Conservation (phyloP, 164 flowering plant genomes). For the Warburgia ugandensis region DNA sequence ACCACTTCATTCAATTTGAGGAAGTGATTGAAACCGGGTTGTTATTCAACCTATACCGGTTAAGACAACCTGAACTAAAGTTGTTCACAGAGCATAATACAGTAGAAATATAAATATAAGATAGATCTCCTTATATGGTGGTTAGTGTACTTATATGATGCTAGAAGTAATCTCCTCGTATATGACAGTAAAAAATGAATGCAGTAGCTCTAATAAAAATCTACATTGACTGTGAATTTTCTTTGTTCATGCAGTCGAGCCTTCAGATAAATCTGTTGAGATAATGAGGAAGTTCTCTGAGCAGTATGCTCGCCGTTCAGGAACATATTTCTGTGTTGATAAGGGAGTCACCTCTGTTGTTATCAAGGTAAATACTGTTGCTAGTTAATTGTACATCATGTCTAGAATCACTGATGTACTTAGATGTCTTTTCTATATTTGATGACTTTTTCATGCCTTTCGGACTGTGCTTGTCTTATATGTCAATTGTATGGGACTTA, state of each 20-base stretch:
- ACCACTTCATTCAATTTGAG: no score
- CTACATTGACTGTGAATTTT: neutral
- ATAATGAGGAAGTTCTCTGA: slow-evolving; percentile 99
- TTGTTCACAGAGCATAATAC: no score
- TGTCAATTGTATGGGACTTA: no score
- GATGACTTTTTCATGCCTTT: no score
- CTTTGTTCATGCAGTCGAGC: slow-evolving; percentile 49
- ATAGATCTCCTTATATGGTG: no score
- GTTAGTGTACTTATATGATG: no score
- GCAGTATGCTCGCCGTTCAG: slow-evolving; percentile 91
- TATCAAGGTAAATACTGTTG: slow-evolving; percentile 52
- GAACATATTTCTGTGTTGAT: slow-evolving; percentile 91
- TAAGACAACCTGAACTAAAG: no score
- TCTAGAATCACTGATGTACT: neutral
- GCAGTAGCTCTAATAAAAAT: neutral
- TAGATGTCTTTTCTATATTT: neutral
- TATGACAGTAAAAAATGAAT: neutral
- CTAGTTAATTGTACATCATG: neutral
- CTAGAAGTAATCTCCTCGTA: neutral
- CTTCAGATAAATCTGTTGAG: slow-evolving; percentile 87
- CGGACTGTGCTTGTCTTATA: no score
- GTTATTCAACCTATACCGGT: no score
- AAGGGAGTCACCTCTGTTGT: slow-evolving; percentile 96
- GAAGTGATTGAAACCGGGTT: no score
- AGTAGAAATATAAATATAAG: no score